Evolutionary conservation across 192 early-diverging fungal species (phyloP).

Genomic region (Coemansia sp.): DNA sequence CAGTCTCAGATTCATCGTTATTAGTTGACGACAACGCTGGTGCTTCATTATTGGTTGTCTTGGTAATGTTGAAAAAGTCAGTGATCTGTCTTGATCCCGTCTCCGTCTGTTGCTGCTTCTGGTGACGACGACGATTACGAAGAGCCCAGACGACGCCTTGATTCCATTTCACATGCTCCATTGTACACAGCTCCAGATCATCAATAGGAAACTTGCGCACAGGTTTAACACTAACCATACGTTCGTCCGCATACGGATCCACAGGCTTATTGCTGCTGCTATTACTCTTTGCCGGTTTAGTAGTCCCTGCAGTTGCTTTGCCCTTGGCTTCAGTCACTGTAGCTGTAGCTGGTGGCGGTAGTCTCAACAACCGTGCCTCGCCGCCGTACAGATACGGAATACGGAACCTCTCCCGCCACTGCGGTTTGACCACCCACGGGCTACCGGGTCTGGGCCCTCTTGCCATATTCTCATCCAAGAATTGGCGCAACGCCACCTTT

Average conservation of each 20-base stretch:
- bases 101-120: conserved; percentile 24
- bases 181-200: conserved; percentile 70
- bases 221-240: conserved; percentile 23
- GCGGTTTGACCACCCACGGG: conserved; percentile 39
- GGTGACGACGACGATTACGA: conserved; percentile 14
- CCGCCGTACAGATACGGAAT: conserved; percentile 48
- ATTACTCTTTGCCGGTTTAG: background rate
- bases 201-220: conserved; percentile 78
- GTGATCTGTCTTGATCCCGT: conserved; percentile 30
- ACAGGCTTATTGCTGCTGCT: background rate
- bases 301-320: too few relatives aligned
- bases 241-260: conserved; percentile 46
- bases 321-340: too few relatives aligned
- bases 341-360: background rate
- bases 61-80: conserved; percentile 35
- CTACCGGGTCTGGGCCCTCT: conserved; percentile 32
- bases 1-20: background rate
- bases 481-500: conserved; percentile 48
- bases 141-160: conserved; percentile 30
- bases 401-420: conserved; percentile 52
- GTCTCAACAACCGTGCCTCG: conserved; percentile 25
- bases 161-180: conserved; percentile 39
- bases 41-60: too few relatives aligned
- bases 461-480: conserved; percentile 42
- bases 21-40: background rate